phyloP scores from a whole-genome alignment of 1,284 basidiomycete genomes.

The Moesziomyces antarcticus region DNA sequence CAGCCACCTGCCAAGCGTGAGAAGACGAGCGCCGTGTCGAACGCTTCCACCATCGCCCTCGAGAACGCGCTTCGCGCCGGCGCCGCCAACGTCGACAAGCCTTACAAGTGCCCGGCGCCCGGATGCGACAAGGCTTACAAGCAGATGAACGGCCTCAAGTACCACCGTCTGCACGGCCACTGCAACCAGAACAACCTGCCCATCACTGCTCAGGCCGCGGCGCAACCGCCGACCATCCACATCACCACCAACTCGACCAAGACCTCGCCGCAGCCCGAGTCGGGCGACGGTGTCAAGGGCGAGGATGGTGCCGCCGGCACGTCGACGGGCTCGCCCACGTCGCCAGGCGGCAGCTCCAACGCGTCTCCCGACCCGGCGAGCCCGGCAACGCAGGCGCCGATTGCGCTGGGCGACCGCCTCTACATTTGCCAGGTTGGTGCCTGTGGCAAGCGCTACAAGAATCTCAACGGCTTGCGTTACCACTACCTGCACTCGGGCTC shows the following conservation, averaged over 20 bases:
- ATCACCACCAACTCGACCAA: conserved; percentile 38
- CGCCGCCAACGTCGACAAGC: conserved; percentile 73
- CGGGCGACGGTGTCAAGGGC: conserved; percentile 35
- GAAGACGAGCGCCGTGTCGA: conserved; percentile 44
- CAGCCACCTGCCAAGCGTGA: conserved; percentile 62
- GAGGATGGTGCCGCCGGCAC: conserved; percentile 28
- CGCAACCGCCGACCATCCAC: conserved; percentile 45
- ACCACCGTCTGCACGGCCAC: conserved; percentile 92
- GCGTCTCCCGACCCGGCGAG: conserved; percentile 39
- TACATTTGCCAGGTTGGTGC: conserved; percentile 68
- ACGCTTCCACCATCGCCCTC: conserved; percentile 32
- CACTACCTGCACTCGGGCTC: conserved; percentile 97
- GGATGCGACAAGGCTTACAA: conserved; percentile 99
- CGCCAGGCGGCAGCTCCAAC: conserved; percentile 24
- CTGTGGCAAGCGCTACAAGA: conserved; percentile 94
- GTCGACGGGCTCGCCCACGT: conserved; percentile 25
- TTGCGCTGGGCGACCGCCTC: conserved; percentile 40
- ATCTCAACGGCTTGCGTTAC: conserved; percentile 75
- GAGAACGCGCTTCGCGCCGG: conserved; percentile 35
- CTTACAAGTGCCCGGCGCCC: conserved; percentile 94
- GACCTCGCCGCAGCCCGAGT: conserved; percentile 42
- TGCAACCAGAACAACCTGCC: conserved; percentile 72
- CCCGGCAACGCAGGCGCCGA: conserved; percentile 29
- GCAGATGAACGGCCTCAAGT: conserved; percentile 95
- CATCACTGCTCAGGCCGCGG: conserved; percentile 41